Evolutionary conservation across 495 filamentous ascomycete species (phyloP).

Genomic region (Symbiotaphrina buchneri): DNA sequence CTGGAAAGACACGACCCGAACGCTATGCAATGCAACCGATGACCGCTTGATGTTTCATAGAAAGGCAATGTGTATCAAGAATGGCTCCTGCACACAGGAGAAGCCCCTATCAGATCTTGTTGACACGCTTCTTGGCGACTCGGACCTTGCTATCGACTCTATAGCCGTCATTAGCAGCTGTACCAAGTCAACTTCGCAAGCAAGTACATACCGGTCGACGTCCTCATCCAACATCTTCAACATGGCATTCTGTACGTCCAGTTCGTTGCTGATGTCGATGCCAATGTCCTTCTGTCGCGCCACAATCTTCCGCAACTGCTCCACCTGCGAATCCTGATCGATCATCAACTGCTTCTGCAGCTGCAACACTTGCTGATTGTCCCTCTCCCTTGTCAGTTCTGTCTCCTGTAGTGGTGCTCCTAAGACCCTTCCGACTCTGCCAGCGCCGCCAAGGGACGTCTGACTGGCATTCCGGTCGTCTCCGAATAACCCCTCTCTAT

Average conservation of each 20-base stretch:
- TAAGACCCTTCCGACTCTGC: constrained; percentile 39
- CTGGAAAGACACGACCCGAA: too few relatives aligned
- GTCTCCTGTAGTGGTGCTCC: constrained; percentile 64
- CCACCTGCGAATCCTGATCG: constrained; percentile 67
- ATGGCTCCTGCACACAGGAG: too few relatives aligned
- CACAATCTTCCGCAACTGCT: constrained; percentile 54
- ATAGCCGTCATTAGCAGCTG: not conserved
- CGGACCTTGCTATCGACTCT: constrained; percentile 54
- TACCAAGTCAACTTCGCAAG: not conserved
- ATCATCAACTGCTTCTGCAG: constrained; percentile 65
- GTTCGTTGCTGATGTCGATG: constrained; percentile 60
- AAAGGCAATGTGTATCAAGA: too few relatives aligned
- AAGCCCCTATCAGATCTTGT: constrained; percentile 40
- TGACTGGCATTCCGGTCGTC: constrained; percentile 5
- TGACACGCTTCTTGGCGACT: constrained; percentile 62
- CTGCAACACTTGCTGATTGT: constrained; percentile 75
- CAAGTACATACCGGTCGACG: constrained; percentile 20
- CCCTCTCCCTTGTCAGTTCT: constrained; percentile 65
- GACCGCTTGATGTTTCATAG: constrained; percentile 1
- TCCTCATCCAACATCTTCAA: constrained; percentile 55
- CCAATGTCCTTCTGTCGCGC: constrained; percentile 70
- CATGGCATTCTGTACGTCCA: constrained; percentile 68
- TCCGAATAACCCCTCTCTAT: constrained; percentile 33
- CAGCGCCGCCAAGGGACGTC: constrained; percentile 2
- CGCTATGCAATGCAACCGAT: too few relatives aligned